Conservation (phyloP, 139 green algal species). For the Auxenochlorella protothecoides region DNA sequence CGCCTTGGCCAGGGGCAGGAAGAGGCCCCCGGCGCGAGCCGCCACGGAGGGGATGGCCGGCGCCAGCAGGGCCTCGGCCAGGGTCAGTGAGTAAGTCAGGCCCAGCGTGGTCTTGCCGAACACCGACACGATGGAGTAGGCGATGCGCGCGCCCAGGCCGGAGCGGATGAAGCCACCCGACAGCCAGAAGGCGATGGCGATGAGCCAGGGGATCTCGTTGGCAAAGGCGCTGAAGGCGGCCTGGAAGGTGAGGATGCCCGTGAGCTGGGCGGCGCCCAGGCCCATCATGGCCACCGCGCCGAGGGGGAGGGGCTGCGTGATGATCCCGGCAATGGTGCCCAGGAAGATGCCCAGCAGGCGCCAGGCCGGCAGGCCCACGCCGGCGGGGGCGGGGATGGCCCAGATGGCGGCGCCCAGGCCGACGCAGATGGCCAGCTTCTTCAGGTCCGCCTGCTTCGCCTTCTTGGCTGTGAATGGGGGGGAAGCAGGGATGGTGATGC, state of each 20-base stretch:
- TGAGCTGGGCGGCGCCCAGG: conserved; percentile 85
- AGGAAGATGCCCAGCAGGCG: conserved; percentile 92
- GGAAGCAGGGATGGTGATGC: too few relatives aligned
- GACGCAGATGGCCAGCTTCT: conserved; percentile 78
- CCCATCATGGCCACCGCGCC: conserved; percentile 95
- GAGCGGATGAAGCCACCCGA: conserved; percentile 98
- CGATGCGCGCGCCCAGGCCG: conserved; percentile 91
- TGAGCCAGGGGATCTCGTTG: conserved; percentile 92
- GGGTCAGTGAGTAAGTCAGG: conserved; percentile 90
- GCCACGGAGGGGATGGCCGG: conserved; percentile 96
- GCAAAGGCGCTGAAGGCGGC: conserved; percentile 93
- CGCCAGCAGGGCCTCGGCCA: conserved; percentile 92
- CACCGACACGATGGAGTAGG: conserved; percentile 86
- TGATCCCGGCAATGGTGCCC: conserved; percentile 83
- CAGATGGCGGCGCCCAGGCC: conserved; percentile 60
- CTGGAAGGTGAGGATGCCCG: conserved; percentile 90
- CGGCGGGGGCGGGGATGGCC: conserved; percentile 69
- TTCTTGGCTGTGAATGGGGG: too few relatives aligned
- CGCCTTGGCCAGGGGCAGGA: conserved; percentile 96
- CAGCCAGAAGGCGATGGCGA: conserved; percentile 98
- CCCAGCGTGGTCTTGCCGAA: conserved; percentile 97
- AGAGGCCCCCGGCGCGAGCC: conserved; percentile 91
- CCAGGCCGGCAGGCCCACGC: conserved; percentile 66
- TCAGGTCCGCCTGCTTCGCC: conserved; percentile 54
- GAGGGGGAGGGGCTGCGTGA: conserved; percentile 84